phyloP scores from a whole-genome alignment of 768 basidiomycete genomes.

The Boletellus ananas region DNA sequence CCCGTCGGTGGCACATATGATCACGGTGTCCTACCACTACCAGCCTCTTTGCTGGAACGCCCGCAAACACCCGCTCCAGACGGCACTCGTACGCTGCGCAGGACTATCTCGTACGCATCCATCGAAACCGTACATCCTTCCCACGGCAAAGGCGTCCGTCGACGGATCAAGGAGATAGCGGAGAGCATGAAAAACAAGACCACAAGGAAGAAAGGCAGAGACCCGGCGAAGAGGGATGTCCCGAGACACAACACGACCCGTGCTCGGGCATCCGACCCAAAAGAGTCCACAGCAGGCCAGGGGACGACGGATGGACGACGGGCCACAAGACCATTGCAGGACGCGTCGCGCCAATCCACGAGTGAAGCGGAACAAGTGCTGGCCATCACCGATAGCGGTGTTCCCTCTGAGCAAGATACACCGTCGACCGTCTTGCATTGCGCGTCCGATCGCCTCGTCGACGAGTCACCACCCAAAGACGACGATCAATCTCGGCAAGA shows the following conservation, averaged over 20 bases:
- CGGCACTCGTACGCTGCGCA: slow-evolving; percentile 8
- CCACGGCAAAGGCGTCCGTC: slow-evolving; percentile 9
- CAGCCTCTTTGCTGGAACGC: background rate
- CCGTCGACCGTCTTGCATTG: background rate
- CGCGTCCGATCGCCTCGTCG: background rate
- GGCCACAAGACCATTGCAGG: background rate
- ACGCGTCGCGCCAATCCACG: background rate
- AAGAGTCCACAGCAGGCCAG: background rate
- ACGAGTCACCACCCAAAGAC: background rate
- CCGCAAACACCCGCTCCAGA: slow-evolving; percentile 3
- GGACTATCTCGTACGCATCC: slow-evolving; percentile 18
- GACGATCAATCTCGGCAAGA: background rate
- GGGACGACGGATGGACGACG: background rate
- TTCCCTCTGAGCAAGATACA: background rate
- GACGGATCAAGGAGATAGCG: slow-evolving; percentile 11
- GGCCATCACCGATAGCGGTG: background rate
- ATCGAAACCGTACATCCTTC: slow-evolving; percentile 13
- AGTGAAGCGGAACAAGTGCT: background rate
- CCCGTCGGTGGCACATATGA: background rate
- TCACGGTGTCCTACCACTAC: background rate
- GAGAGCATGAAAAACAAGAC: slow-evolving; percentile 2
- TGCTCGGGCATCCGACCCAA: background rate
- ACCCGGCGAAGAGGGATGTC: background rate
- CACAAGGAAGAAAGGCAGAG: slow-evolving; percentile 4
- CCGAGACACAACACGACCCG: background rate